A percentile compares a stretch with the other conserved stretches of the same genome.
Conservation (phyloP, 495 filamentous ascomycete species). For the Tetracladium marchalianum region DNA sequence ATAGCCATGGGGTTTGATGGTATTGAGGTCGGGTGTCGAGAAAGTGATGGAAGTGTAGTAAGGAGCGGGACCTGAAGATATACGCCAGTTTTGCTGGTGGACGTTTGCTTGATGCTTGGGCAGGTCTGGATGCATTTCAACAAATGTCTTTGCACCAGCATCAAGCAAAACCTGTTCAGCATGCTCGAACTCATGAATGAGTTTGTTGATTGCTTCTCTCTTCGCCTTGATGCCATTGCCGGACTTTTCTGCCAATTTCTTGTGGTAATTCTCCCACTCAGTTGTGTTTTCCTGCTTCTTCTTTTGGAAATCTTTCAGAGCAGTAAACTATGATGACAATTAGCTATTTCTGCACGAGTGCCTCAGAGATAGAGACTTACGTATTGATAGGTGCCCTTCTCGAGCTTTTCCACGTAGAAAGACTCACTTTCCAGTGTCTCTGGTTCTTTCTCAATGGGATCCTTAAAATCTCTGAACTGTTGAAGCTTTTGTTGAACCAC, state of each 20-base stretch:
- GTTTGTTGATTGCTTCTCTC: conserved; percentile 32
- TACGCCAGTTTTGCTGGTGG: conserved; percentile 1
- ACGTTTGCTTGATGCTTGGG: conserved; percentile 6
- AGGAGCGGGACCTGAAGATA: conserved; percentile 9
- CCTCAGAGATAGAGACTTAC: too few species aligned
- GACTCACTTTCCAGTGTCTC: conserved; percentile 22
- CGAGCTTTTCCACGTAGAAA: conserved; percentile 32
- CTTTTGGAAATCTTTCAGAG: background rate
- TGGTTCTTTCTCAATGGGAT: conserved; percentile 6
- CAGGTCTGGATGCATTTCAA: conserved; percentile 49
- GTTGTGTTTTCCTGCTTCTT: conserved; percentile 16
- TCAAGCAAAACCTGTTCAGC: conserved; percentile 41
- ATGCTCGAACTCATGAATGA: conserved; percentile 39
- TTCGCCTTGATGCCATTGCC: conserved; percentile 38
- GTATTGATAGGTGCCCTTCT: conserved; percentile 41
- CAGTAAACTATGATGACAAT: conserved; percentile 17
- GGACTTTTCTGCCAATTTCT: conserved; percentile 9
- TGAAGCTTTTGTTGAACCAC: conserved; percentile 39
- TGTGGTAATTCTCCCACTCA: conserved; percentile 21
- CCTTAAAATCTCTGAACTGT: conserved; percentile 32
- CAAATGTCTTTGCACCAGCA: conserved; percentile 53
- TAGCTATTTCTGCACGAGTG: conserved; percentile 16
- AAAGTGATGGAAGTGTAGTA: conserved; percentile 44
- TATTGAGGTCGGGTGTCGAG: conserved; percentile 37
- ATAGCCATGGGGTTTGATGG: conserved; percentile 43